Conservation (phyloP, 257 asterid species). For the Nemophila menziesii region DNA sequence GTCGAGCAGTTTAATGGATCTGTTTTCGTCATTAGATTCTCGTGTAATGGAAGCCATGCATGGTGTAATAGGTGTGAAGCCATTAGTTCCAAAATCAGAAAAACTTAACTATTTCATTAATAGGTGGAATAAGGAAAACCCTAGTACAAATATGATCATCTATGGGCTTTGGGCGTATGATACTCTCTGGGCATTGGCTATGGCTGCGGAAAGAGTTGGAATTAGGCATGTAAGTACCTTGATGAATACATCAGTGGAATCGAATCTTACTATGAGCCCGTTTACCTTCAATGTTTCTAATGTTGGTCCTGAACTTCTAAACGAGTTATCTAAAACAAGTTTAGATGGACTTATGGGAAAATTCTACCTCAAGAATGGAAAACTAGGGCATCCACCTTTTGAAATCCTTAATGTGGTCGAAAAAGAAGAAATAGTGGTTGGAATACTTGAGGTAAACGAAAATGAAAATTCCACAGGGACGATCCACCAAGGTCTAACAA, state of each 20-base stretch:
- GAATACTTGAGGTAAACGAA: slow-evolving; percentile 5
- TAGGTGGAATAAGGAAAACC: slow-evolving; percentile 6
- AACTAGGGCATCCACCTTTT: slow-evolving; percentile 19
- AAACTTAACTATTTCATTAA: slow-evolving; percentile 7
- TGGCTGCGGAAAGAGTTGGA: slow-evolving; percentile 29
- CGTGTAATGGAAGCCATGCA: slow-evolving; percentile 26
- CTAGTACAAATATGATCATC: slow-evolving; percentile 9
- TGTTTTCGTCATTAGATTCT: slow-evolving; percentile 12
- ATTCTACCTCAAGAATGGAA: slow-evolving; percentile 17
- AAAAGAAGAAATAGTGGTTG: slow-evolving; percentile 14
- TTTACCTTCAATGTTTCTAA: slow-evolving; percentile 4
- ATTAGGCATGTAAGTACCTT: neutral
- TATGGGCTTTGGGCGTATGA: slow-evolving; percentile 41
- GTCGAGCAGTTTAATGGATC: slow-evolving; percentile 19
- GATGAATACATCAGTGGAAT: neutral
- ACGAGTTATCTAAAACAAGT: slow-evolving; percentile 13
- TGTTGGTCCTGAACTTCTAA: slow-evolving; percentile 19
- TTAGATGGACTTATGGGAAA: slow-evolving; percentile 32
- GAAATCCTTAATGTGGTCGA: slow-evolving; percentile 26
- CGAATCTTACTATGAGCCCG: neutral
- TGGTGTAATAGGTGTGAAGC: slow-evolving; percentile 44
- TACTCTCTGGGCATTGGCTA: slow-evolving; percentile 35
- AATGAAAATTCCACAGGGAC: neutral
- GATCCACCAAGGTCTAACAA: too few relatives aligned
- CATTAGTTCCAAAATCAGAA: slow-evolving; percentile 13